Base-by-base conservation (phyloP, 345 rosid species). In the Theobroma cacao region DNA sequence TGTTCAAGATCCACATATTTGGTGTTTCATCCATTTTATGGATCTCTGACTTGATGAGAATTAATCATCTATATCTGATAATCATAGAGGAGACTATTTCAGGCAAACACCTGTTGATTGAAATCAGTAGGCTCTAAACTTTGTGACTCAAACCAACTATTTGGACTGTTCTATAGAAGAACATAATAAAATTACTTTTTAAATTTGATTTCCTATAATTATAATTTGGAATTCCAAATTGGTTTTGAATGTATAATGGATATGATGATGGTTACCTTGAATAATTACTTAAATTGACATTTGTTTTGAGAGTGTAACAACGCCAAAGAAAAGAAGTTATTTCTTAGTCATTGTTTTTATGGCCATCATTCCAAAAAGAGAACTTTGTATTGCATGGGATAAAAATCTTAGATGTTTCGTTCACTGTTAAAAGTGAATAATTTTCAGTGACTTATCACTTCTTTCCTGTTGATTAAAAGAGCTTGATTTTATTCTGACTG, bases 61-160 rank as follows among this genome's bases (percentile, higher is more conserved):
- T 69, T 53, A 45, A 15, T 48, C 20, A 72, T 47, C 47, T 50
- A 59, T 59, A 64, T 68, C 41, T n/a, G 58, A 64, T 61, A 77
- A 50, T 56, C 64, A n/a, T 30, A 61, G 66, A 24, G 52, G 72
- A 64, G 12, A 52, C 24, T 52, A 9, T 36, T 67, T 9, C 77
- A 38, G 61, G 77, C 40, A 60, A 75, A 75, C 14, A 28, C 58
- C 30, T 61, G 0, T 62, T 43, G 26, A 1, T 71, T 71, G 40
- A 71, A 71, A 47, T 78, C 18, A 34, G 41, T 71, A 50, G 52
- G 26, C 47, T 26, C 20, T 28, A 52, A 45, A 52, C 53, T 64
- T 33, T 69, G 48, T 30, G 24, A 28, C 55, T 41, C 67, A 67
- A 34, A 34, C 60, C 15, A 31, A 43, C 60, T 20, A 50, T 59